Percentiles rank a stretch among this genome's conserved stretches.
Conservation (phyloP, 2,329 filamentous ascomycete genomes). For the Trichoderma atroviride region DNA sequence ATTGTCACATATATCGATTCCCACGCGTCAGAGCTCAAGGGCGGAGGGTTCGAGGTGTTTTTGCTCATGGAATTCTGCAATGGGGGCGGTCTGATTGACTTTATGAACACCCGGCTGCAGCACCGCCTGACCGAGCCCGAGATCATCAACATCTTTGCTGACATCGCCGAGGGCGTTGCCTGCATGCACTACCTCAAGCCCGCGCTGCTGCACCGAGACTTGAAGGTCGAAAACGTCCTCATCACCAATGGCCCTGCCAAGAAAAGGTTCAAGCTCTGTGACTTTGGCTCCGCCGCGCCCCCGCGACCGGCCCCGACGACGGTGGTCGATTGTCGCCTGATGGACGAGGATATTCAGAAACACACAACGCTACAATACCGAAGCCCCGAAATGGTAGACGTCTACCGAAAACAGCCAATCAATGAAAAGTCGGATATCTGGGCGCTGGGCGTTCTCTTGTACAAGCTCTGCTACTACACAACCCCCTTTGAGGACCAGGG, state of each 20-base stretch:
- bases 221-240: conserved; percentile 97
- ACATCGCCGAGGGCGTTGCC: conserved; percentile 93
- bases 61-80: conserved; percentile 97
- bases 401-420: conserved; percentile 93
- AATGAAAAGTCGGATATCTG: conserved; percentile 99
- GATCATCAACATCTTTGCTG: conserved; percentile 94
- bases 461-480: conserved; percentile 99
- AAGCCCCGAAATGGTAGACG: conserved; percentile 98
- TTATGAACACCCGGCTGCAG: conserved; percentile 98
- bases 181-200: conserved; percentile 99
- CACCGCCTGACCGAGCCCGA: conserved; percentile 96
- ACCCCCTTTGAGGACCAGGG: conserved; percentile 98
- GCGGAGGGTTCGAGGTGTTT: conserved; percentile 96
- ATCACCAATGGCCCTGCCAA: conserved; percentile 71
- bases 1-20: conserved; percentile 99
- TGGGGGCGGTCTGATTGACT: conserved; percentile 94
- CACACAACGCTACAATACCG: conserved; percentile 97
- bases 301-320: conserved; percentile 84
- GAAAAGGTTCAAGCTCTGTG: conserved; percentile 90
- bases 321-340: conserved; percentile 82
- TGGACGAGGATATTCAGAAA: conserved; percentile 96
- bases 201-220: conserved; percentile 84
- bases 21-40: conserved; percentile 90
- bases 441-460: conserved; percentile 91
- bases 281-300: conserved; percentile 90